Percentiles rank a stretch among this genome's conserved stretches.
phyloP scores from a whole-genome alignment of 345 rosid genomes.

The Nephelium lappaceum region DNA sequence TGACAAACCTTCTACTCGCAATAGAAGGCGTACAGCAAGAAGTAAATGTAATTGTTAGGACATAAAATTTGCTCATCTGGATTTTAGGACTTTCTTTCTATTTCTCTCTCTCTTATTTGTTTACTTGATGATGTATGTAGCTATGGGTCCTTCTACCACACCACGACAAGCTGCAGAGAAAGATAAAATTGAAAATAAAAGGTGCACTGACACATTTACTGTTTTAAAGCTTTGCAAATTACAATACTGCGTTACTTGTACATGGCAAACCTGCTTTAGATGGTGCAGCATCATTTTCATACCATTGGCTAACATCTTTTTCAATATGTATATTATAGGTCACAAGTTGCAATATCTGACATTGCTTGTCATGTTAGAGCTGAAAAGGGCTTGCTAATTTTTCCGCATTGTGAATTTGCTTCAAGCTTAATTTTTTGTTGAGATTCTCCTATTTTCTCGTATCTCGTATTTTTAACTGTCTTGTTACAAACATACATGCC shows the following conservation, averaged over 20 bases:
- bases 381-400: neutral
- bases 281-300: conserved; percentile 1
- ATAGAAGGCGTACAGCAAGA: conserved; percentile 45
- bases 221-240: neutral
- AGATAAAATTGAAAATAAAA: conserved; percentile 59
- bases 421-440: neutral
- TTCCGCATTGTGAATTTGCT: neutral
- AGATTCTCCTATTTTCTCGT: neutral
- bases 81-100: neutral
- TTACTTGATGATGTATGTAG: conserved; percentile 34
- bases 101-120: neutral
- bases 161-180: conserved; percentile 39
- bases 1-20: conserved; percentile 26
- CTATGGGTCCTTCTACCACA: conserved; percentile 51
- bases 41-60: conserved; percentile 45
- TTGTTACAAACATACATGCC: neutral
- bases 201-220: conserved; percentile 33
- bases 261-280: neutral
- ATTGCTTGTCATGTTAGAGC: neutral
- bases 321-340: neutral
- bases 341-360: neutral
- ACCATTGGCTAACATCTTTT: neutral
- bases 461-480: neutral
- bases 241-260: neutral
- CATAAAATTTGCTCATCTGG: conserved; percentile 12